Percentiles rank a stretch among this genome's conserved stretches.
Conservation (phyloP, 371 early-diverging fungal species). For the Catenaria anguillulae region DNA sequence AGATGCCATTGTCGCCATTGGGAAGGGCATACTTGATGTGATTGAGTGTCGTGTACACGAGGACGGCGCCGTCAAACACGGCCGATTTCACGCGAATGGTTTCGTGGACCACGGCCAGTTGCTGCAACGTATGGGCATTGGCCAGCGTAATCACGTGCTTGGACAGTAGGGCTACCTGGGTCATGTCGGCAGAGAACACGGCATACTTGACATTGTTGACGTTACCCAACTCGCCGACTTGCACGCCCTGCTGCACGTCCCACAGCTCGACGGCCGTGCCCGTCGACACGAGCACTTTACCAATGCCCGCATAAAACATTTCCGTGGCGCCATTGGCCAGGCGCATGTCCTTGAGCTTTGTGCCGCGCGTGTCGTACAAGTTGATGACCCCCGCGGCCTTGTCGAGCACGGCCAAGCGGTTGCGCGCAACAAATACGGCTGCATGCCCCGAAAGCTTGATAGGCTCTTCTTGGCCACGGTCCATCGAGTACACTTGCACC, state of each 20-base stretch:
- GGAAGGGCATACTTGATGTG: slow-evolving; percentile 97
- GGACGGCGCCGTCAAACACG: slow-evolving; percentile 80
- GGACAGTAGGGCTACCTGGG: slow-evolving; percentile 71
- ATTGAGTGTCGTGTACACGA: slow-evolving; percentile 94
- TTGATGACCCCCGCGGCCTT: slow-evolving; percentile 34
- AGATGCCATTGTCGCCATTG: slow-evolving; percentile 87
- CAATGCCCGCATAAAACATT: slow-evolving; percentile 74
- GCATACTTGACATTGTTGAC: slow-evolving; percentile 73
- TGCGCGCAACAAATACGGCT: slow-evolving; percentile 85
- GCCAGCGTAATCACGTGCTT: slow-evolving; percentile 46
- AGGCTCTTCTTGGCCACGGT: slow-evolving; percentile 46
- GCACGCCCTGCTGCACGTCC: slow-evolving; percentile 69
- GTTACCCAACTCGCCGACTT: slow-evolving; percentile 47
- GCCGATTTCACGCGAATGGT: slow-evolving; percentile 94
- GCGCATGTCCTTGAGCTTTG: slow-evolving; percentile 74
- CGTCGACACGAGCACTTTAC: slow-evolving; percentile 66
- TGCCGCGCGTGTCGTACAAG: slow-evolving; percentile 10
- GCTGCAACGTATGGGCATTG: slow-evolving; percentile 46
- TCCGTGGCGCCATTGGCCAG: slow-evolving; percentile 56
- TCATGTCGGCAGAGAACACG: slow-evolving; percentile 75
- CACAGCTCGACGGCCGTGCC: slow-evolving; percentile 66
- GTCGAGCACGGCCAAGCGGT: slow-evolving; percentile 86
- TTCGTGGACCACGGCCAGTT: slow-evolving; percentile 77
- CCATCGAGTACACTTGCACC: slow-evolving; percentile 70
- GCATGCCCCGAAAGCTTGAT: slow-evolving; percentile 63